Evolutionary conservation across 352 stramenopile species (phyloP).

Genomic region (Pythium phragmiticola): DNA sequence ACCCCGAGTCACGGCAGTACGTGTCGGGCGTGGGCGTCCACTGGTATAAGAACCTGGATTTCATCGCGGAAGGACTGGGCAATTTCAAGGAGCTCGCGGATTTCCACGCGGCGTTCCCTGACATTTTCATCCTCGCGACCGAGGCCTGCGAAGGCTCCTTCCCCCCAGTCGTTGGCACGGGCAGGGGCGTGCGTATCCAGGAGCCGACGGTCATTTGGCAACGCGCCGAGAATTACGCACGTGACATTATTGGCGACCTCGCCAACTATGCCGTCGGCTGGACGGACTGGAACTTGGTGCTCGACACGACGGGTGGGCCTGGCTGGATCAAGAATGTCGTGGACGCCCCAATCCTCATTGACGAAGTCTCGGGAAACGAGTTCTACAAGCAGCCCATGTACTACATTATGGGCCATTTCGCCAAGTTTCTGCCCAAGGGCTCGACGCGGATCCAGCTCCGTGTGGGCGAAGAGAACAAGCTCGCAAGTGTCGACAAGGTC

Average conservation of each 20-base stretch:
- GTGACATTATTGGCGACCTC: conserved; percentile 88
- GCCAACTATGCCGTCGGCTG: conserved; percentile 75
- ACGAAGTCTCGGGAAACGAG: conserved; percentile 48
- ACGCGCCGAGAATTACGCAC: conserved; percentile 73
- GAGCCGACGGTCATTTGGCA: conserved; percentile 54
- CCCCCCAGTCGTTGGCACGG: conserved; percentile 42
- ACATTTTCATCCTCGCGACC: conserved; percentile 81
- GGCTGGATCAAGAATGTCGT: conserved; percentile 72
- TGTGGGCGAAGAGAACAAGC: not conserved
- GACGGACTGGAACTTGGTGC: conserved; percentile 88
- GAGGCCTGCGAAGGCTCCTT: conserved; percentile 78
- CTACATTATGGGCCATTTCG: conserved; percentile 78
- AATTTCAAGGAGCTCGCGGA: conserved; percentile 52
- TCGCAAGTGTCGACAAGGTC: conserved; percentile 12
- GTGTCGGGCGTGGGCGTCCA: conserved; percentile 84
- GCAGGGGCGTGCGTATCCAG: conserved; percentile 44
- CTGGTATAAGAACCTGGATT: conserved; percentile 81
- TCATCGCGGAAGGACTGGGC: conserved; percentile 30
- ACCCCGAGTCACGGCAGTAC: conserved; percentile 60
- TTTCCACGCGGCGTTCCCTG: conserved; percentile 56
- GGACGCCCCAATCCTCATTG: conserved; percentile 72
- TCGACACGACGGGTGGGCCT: conserved; percentile 70
- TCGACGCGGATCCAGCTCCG: conserved; percentile 33
- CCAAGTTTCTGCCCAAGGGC: conserved; percentile 55
- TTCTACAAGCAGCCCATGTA: conserved; percentile 88